Evolutionary conservation across 345 rosid genomes (phyloP).

Genomic region (Isatis tinctoria): DNA sequence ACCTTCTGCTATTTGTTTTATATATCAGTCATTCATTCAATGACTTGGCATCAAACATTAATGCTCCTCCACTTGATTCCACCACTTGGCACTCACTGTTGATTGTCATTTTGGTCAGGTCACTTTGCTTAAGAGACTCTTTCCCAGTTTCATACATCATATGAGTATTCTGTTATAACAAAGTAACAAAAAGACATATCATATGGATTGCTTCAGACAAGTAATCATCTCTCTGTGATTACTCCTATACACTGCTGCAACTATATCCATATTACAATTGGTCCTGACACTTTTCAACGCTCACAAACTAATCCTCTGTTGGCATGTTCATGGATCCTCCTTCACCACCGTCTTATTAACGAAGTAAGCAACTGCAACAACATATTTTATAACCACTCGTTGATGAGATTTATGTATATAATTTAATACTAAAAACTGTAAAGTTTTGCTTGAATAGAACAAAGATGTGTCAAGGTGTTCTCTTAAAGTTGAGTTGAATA

Average conservation of each 20-base stretch:
- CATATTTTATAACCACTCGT: not conserved
- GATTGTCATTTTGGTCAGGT: not conserved
- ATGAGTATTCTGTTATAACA: not conserved
- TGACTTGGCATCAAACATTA: not conserved
- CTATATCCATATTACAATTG: not conserved
- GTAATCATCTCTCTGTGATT: not conserved
- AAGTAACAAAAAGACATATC: not conserved
- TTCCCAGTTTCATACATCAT: not conserved
- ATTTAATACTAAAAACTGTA: too few relatives aligned
- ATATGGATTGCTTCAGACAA: not conserved
- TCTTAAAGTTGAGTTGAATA: too few relatives aligned
- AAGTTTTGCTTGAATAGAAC: too few relatives aligned
- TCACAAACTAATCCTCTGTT: not conserved
- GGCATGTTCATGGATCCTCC: not conserved
- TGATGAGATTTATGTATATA: constrained; percentile 6
- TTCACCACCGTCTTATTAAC: constrained; percentile 75
- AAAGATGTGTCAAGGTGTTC: too few relatives aligned
- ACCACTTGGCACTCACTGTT: not conserved
- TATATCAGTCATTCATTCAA: too few relatives aligned
- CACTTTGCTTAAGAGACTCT: not conserved
- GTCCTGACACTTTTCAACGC: not conserved
- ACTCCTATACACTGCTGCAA: not conserved
- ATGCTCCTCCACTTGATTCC: not conserved
- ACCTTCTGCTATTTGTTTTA: too few relatives aligned
- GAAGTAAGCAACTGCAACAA: constrained; percentile 79